A percentile compares a stretch with the other conserved stretches of the same genome.
These are phyloP conservation scores for Secale cereale DNA, from an alignment of 176 grass and related monocot genomes.

Conservation along the genomic window DNA sequence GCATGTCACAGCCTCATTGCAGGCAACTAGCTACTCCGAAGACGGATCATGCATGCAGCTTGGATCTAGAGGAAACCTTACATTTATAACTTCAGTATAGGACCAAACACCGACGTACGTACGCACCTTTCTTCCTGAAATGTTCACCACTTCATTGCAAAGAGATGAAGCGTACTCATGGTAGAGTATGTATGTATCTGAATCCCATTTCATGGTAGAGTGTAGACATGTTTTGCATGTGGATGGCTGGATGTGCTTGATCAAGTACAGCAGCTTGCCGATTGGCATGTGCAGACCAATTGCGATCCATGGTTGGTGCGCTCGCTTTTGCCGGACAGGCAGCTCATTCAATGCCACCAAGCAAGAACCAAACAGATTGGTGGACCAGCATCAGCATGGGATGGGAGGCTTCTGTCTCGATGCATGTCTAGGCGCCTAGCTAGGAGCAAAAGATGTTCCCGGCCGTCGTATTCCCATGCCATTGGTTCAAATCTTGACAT, in stretches of 20 bases:
- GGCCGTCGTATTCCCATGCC: too few relatives aligned
- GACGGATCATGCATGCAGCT: too few relatives aligned
- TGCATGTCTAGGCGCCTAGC: too few relatives aligned
- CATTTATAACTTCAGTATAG: constrained; percentile 18
- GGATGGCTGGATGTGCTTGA: constrained; percentile 10
- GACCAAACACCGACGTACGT: neutral
- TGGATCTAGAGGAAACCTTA: neutral
- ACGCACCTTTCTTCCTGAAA: neutral
- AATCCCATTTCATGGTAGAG: neutral
- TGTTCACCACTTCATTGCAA: neutral
- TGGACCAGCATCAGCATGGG: constrained; percentile 17
- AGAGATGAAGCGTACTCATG: neutral
- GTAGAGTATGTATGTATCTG: neutral
- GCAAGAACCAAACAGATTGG: constrained; percentile 4
- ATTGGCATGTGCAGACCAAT: constrained; percentile 24
- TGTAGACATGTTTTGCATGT: constrained; percentile 13
- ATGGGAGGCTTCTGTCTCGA: neutral
- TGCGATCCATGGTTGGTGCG: constrained; percentile 3
- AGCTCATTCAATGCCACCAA: constrained; percentile 37
- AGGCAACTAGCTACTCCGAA: too few relatives aligned
- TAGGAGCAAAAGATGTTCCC: too few relatives aligned
- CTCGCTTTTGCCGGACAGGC: constrained; percentile 39
- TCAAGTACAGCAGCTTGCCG: constrained; percentile 17
- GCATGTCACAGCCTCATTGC: neutral
- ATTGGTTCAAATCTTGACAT: too few relatives aligned